Conservation (phyloP, 139 green algal species). For the Tetradesmus obliquus region DNA sequence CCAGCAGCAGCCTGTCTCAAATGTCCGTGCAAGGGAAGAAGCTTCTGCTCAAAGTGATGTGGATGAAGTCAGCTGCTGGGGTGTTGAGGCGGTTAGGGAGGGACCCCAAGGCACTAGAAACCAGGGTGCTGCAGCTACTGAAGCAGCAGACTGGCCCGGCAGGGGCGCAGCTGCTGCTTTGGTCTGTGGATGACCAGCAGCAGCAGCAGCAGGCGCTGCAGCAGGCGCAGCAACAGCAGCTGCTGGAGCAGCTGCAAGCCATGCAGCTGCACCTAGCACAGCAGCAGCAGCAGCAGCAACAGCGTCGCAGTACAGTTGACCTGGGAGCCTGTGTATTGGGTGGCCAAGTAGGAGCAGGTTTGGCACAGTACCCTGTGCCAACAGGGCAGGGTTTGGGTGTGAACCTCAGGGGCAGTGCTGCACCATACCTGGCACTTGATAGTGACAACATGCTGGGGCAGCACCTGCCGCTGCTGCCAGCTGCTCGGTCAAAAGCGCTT, state of each 20-base stretch:
- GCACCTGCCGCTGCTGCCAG: conserved; percentile 13
- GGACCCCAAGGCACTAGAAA: neutral
- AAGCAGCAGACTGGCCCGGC: neutral
- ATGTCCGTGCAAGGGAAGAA: conserved; percentile 3
- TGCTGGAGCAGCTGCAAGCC: neutral
- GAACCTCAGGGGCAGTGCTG: neutral
- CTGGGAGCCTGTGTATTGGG: neutral
- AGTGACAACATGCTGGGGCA: neutral
- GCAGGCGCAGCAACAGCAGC: conserved; percentile 16
- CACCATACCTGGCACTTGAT: neutral
- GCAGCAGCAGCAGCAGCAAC: neutral
- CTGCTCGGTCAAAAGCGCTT: neutral
- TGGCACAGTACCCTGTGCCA: neutral
- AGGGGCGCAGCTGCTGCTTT: conserved; percentile 22
- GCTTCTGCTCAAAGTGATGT: conserved; percentile 20
- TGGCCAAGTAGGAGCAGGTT: neutral
- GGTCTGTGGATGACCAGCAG: conserved; percentile 8
- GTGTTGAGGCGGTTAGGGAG: conserved; percentile 4
- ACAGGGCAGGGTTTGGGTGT: neutral
- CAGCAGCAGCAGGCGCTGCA: neutral
- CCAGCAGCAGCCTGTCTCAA: neutral
- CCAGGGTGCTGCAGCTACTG: conserved; percentile 20
- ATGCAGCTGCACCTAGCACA: neutral
- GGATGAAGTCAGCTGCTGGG: conserved; percentile 28
- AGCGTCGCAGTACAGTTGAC: neutral